Evolutionary conservation across 257 asterid species (phyloP), one percentile per base, ranked within the genome.

Genomic region (Gynochthodes officinalis): DNA sequence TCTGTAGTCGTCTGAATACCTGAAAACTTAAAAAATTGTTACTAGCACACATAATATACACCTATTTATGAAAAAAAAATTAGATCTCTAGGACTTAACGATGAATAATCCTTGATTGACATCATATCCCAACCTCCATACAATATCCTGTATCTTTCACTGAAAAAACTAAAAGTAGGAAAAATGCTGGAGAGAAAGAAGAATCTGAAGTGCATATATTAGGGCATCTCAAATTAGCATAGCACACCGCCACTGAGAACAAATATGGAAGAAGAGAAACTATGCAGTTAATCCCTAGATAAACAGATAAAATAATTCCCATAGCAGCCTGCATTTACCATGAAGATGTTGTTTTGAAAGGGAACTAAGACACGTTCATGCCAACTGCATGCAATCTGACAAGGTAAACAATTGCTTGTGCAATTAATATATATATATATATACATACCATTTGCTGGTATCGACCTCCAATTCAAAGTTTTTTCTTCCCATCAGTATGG

Each of bases 1-100:
- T 95, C 99, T 19, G 78, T 85, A 63, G 84, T n/a, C 5, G 99
- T 94, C 82, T 94, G 96, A 81, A 94, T 78, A 78, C 99, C 99
- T 94, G 91, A 59, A 82, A 79, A 64, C n/a, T 19, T 70, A 59
- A 63, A 74, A 33, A 61, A 44, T 16, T 46, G 32, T 49, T 30
- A 52, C 28, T 3, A 23, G 49, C 11, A 21, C 1, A 39, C 27
- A 37, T 52, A 53, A 32, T 11, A 21, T 40, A 64, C 19, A 32
- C 48, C 9, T 19, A n/a, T 15, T 4, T 3, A 63, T 35, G 43
- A 63, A 53, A 7, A 2, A 37, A 3, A 37, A 3, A 2, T 37
- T 37, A 39, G 27, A 63, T 63, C 39, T 3, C 48, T 4, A 30
- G 13, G 14, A 13, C 12, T 21, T 50, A 21, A 28, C 15, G 25